Evolutionary conservation across 805 yeast species (phyloP), one percentile per base, ranked within the genome.

Genomic region (Candida tibetensis): DNA sequence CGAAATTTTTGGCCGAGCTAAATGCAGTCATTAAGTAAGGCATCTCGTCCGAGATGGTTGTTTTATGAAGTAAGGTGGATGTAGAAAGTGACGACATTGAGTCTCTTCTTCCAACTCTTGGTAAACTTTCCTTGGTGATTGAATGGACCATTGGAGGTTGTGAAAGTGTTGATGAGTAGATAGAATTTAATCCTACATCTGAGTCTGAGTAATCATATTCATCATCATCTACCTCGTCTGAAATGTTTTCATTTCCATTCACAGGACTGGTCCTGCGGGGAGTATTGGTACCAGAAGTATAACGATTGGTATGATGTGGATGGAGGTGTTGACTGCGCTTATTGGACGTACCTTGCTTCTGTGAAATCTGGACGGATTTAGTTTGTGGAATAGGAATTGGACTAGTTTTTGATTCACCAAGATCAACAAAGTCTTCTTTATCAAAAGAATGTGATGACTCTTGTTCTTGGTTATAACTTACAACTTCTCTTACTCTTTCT

Each of bases 1-100:
- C 83, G 12, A 78, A 60, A 26, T 69, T 74, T 45, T 71, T 77
- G 2, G 82, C 84, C 42, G 78, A 76, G 53, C 77, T 74, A 51
- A 82, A 83, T 13, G 87, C 89, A 16, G 76, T 67, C 72, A 82
- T 66, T 50, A 83, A 58, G 41, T 72, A 73, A 1, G 91, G 91
- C 44, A 83, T 55, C 52, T 82, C 85, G 34, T 79, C 83, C 1
- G 80, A 52, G 12, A 83, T 62, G 5, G 83, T 74, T 0, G 85
- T 72, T 44, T 69, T 70, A 28, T 70, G 75, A 41, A 71, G 60
- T 41, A 62, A 51, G 23, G 69, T 52, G 2, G 75, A 60, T 2
- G 69, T 55, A 3, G 62, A 48, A 13, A 56, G 34, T 2, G 66
- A 57, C 3, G 62, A 47, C 10, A 53, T 33, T 16, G 63, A 55